A percentile compares a stretch with the other conserved stretches of the same genome.
Conservation (phyloP, 768 basidiomycete genomes). For the Suillus variegatus region DNA sequence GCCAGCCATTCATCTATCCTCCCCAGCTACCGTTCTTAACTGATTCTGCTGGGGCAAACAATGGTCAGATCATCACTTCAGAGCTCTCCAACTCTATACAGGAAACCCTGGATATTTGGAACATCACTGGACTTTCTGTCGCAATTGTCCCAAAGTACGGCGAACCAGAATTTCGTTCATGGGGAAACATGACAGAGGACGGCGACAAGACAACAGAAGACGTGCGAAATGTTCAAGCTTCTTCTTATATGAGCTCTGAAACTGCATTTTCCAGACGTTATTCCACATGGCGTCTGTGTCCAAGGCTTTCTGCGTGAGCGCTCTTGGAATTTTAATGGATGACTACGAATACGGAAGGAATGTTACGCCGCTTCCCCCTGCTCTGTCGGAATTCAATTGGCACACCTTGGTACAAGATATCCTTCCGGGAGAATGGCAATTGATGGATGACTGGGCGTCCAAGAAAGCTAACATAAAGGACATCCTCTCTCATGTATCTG, state of each 20-base stretch:
- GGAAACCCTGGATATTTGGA: constrained; percentile 19
- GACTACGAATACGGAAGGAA: constrained; percentile 40
- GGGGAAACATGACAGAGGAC: constrained; percentile 38
- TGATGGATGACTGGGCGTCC: constrained; percentile 43
- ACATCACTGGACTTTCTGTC: constrained; percentile 33
- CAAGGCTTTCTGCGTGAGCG: constrained; percentile 40
- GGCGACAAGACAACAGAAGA: constrained; percentile 33
- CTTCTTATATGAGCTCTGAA: background rate
- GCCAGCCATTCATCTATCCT: background rate
- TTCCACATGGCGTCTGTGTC: constrained; percentile 39
- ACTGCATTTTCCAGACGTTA: constrained; percentile 31
- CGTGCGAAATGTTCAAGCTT: constrained; percentile 24
- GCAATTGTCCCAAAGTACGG: constrained; percentile 28
- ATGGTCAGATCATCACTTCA: constrained; percentile 16
- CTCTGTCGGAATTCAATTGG: constrained; percentile 35
- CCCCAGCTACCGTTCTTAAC: constrained; percentile 1
- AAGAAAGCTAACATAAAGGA: constrained; percentile 38
- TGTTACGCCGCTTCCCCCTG: constrained; percentile 33
- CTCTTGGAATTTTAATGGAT: constrained; percentile 43
- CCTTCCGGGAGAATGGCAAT: constrained; percentile 41
- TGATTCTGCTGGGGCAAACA: background rate
- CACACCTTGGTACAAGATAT: constrained; percentile 37
- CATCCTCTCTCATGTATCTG: constrained; percentile 41
- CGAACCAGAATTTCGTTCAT: constrained; percentile 31
- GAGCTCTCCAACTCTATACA: constrained; percentile 22